These are phyloP conservation scores for Saksenaea oblongispora DNA, from an alignment of 371 early-diverging fungal genomes.

Conservation along the genomic window DNA sequence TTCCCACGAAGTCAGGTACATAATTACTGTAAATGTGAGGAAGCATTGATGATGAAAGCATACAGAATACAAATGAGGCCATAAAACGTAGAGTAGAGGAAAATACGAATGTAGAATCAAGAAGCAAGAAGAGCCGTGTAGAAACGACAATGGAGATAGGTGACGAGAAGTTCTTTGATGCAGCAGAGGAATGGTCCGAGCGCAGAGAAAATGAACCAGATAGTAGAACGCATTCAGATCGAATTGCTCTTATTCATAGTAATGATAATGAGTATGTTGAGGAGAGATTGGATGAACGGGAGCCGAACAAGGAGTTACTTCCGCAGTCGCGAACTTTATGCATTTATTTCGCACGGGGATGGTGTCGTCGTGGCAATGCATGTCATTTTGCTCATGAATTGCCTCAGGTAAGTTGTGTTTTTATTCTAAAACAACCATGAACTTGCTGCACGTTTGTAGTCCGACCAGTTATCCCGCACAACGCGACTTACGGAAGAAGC, in stretches of 20 bases:
- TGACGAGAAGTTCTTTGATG: slow-evolving; percentile 3
- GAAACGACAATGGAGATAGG: background rate
- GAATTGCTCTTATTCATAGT: background rate
- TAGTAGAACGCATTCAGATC: background rate
- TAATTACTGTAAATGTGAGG: background rate
- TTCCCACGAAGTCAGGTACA: background rate
- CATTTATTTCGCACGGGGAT: background rate
- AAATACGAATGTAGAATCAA: background rate
- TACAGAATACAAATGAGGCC: no score
- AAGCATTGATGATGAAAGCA: no score
- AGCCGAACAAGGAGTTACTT: background rate
- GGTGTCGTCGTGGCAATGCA: slow-evolving; percentile 4
- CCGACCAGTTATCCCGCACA: background rate
- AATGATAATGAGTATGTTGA: background rate
- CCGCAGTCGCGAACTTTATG: background rate
- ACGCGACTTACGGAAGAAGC: slow-evolving; percentile 2
- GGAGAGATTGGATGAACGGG: background rate
- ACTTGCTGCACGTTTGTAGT: slow-evolving; percentile 3
- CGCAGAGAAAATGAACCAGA: background rate
- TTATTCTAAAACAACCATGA: background rate
- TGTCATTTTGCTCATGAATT: slow-evolving; percentile 2
- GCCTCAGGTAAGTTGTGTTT: background rate
- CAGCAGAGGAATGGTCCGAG: background rate
- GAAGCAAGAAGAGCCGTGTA: background rate
- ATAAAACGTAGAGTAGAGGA: background rate